Conservation (phyloP, 2,329 filamentous ascomycete genomes). For the Aspergillus fumigatus region DNA sequence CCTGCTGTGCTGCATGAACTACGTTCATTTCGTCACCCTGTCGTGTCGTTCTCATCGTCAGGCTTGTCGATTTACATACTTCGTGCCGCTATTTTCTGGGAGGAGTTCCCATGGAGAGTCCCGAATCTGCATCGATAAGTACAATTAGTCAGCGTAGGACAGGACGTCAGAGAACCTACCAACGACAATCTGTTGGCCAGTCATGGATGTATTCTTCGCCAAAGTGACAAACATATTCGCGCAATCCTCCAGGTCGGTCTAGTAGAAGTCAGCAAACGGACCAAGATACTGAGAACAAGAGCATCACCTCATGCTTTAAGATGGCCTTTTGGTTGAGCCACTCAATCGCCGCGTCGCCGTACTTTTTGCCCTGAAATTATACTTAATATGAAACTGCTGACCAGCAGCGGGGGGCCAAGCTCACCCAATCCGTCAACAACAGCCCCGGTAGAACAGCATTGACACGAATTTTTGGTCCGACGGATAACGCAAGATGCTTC, state of each 20-base stretch:
- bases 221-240: conserved; percentile 22
- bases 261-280: neutral
- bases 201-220: conserved; percentile 30
- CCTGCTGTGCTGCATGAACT: too few species aligned
- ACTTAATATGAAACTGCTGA: neutral
- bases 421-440: neutral
- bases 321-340: neutral
- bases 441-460: conserved; percentile 45
- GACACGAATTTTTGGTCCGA: conserved; percentile 52
- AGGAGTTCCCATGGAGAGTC: neutral
- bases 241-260: conserved; percentile 26
- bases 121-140: neutral
- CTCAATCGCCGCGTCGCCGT: neutral
- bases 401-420: neutral
- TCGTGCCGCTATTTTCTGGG: too few species aligned
- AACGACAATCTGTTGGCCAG: conserved; percentile 29
- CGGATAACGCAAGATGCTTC: conserved; percentile 42
- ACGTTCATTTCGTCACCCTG: too few species aligned
- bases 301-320: neutral
- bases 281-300: too few species aligned
- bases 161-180: conserved; percentile 10
- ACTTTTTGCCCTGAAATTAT: neutral
- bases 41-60: too few species aligned
- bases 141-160: neutral
- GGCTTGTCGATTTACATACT: too few species aligned